Base-by-base conservation (phyloP, 306 rosid species). In the Myrica gale region DNA sequence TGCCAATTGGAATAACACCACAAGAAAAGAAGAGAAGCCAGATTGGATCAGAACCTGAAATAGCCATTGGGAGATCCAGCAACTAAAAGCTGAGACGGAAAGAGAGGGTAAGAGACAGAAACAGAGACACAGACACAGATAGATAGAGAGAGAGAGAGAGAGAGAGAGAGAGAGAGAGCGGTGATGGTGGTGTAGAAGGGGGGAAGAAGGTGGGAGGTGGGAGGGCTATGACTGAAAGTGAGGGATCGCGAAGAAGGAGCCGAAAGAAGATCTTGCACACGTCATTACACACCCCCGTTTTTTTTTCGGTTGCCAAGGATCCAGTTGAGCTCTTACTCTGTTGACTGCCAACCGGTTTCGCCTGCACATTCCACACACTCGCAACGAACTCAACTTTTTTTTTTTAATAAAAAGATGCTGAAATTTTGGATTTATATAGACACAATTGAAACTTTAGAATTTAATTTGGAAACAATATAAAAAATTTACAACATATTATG, bases 1-100 rank as follows among this genome's bases (percentile, higher is more conserved):
- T 5, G 66, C 65, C 72, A 70, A 44, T 65, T 66, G 67, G 48
- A 48, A 79, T 8, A 71, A 79, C 21, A 71, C 46, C 63, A 69
- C 54, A 54, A 79, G 32, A 37, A 80, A 56, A 72, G 15, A 46
- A 13, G 63, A 82, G 52, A 61, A 20, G 2, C 72, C 74, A 17
- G 37, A 20, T 75, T 72, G 80, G 83, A 85, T 58, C 83, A 80
- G 69, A 89, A 87, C 68, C 83, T 58, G 26, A 75, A 84, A 67
- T 37, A 21, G 81, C 82, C 81, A 72, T 68, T 45, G 69, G 45
- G 78, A 86, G 83, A 78, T 78, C 83, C 82, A 72, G 56, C 50
- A 53, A 67, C 15, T 56, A 77, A 63, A 15, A 69, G 41, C 4
- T 20, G 53, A 54, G 43, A 55, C 20, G 1, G 32, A 26, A 2